Evolutionary conservation across 768 basidiomycete genomes (phyloP).

Genomic region (Amanita thiersii): DNA sequence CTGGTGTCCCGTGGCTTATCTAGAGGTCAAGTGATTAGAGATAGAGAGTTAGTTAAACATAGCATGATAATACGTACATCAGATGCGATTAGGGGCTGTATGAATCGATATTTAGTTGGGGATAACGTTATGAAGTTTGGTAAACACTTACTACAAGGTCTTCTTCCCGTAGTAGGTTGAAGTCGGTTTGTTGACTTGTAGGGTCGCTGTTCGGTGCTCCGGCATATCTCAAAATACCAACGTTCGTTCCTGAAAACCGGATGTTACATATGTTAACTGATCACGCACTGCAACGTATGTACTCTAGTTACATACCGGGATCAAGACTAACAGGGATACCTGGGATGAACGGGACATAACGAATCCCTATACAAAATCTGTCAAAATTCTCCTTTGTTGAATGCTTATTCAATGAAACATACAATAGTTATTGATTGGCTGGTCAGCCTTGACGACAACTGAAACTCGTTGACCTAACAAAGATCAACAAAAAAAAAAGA

Average conservation of each 20-base stretch:
- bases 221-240: slow-evolving; percentile 32
- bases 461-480: slow-evolving; percentile 23
- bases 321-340: background rate
- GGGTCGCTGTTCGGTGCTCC: slow-evolving; percentile 23
- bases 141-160: slow-evolving; percentile 1
- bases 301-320: slow-evolving; percentile 8
- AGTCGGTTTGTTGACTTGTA: slow-evolving; percentile 12
- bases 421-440: slow-evolving; percentile 46
- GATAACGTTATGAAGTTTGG: background rate
- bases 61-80: background rate
- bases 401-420: too few species aligned
- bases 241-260: slow-evolving; percentile 23
- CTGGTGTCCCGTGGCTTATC: slow-evolving; percentile 2
- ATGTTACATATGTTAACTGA: background rate
- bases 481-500: too few species aligned
- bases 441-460: slow-evolving; percentile 34
- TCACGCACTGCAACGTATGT: background rate
- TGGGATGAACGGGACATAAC: slow-evolving; percentile 2
- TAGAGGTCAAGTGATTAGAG: background rate
- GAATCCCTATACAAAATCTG: slow-evolving; percentile 6
- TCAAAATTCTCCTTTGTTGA: too few species aligned
- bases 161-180: slow-evolving; percentile 1
- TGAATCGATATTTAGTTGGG: background rate
- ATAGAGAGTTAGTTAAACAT: too few species aligned
- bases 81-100: background rate